phyloP scores from a whole-genome alignment of 257 asterid genomes.

The Paulownia fortunei region DNA sequence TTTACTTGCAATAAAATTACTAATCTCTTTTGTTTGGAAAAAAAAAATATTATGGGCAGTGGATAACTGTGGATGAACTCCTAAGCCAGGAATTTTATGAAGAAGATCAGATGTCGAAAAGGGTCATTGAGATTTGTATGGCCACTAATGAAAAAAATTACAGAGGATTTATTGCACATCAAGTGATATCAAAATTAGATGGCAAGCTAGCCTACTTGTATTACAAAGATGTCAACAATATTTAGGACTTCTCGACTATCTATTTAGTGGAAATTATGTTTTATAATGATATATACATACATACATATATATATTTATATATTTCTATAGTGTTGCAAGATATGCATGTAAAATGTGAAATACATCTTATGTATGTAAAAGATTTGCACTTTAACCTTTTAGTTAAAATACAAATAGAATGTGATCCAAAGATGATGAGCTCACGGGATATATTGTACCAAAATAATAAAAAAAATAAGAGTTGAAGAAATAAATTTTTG shows the following conservation, averaged over 20 bases:
- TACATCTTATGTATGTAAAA: too few relatives aligned
- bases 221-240: slow-evolving; percentile 21
- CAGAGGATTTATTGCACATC: slow-evolving; percentile 34
- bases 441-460: too few relatives aligned
- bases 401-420: too few relatives aligned
- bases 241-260: background rate
- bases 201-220: slow-evolving; percentile 43
- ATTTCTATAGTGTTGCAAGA: too few relatives aligned
- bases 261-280: background rate
- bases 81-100: slow-evolving; percentile 38
- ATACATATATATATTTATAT: background rate
- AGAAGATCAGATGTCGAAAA: slow-evolving; percentile 49
- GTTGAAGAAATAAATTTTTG: too few relatives aligned
- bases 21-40: background rate
- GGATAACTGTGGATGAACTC: slow-evolving; percentile 44
- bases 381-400: too few relatives aligned
- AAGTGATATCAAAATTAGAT: slow-evolving; percentile 43
- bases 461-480: too few relatives aligned
- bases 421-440: too few relatives aligned
- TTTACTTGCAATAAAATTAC: background rate
- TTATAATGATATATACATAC: background rate
- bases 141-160: slow-evolving; percentile 28
- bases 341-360: background rate
- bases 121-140: slow-evolving; percentile 40
- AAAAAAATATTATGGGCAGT: slow-evolving; percentile 22